These are phyloP conservation scores for Handroanthus guayacan DNA, from an alignment of 257 asterid genomes.

Conservation along the genomic window DNA sequence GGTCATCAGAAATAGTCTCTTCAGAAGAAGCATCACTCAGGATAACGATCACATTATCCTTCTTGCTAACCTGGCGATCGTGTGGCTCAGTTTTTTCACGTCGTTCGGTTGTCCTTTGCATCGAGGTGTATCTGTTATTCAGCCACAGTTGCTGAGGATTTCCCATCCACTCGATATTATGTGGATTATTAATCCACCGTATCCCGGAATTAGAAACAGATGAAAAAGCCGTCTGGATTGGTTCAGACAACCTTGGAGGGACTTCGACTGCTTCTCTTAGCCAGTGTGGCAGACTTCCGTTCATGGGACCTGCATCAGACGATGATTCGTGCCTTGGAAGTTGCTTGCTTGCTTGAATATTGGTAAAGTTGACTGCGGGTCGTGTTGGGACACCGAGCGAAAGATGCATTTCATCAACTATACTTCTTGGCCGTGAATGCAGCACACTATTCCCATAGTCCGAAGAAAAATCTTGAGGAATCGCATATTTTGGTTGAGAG, in stretches of 20 bases:
- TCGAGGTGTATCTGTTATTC: slow-evolving; percentile 19
- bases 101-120: slow-evolving; percentile 27
- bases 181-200: slow-evolving; percentile 29
- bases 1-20: slow-evolving; percentile 79
- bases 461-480: slow-evolving; percentile 28
- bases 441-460: too few relatives aligned
- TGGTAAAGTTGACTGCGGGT: slow-evolving; percentile 14
- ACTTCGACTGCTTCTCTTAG: slow-evolving; percentile 54
- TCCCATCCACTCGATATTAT: slow-evolving; percentile 9
- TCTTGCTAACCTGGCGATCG: slow-evolving; percentile 29
- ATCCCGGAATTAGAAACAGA: slow-evolving; percentile 15
- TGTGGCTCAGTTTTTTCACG: slow-evolving; percentile 30
- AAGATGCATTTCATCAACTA: slow-evolving; percentile 33
- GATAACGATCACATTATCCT: slow-evolving; percentile 56
- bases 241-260: slow-evolving; percentile 44
- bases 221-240: slow-evolving; percentile 4
- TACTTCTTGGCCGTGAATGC: too few relatives aligned
- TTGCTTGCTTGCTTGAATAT: slow-evolving; percentile 29
- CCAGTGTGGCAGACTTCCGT: slow-evolving; percentile 66
- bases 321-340: slow-evolving; percentile 43
- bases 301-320: slow-evolving; percentile 24
- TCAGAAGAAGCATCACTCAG: slow-evolving; percentile 79
- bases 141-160: slow-evolving; percentile 32
- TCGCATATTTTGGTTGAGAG: slow-evolving; percentile 36
- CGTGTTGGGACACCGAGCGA: slow-evolving; percentile 50